Conservation (phyloP, 2,329 filamentous ascomycete species). For the Pseudofabraea citricarpa region DNA sequence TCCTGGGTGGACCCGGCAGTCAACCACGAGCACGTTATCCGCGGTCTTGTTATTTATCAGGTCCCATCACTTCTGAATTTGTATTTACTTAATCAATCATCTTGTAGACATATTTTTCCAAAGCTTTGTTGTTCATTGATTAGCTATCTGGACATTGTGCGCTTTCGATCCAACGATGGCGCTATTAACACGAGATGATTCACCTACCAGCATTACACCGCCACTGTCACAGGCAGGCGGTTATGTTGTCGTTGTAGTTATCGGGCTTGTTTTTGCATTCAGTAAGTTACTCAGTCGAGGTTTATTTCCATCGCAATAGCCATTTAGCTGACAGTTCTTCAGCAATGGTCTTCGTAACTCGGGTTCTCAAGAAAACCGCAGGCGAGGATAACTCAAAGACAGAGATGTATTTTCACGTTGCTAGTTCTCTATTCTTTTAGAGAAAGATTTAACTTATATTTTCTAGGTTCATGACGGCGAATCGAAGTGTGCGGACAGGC, state of each 20-base stretch:
- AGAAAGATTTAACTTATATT: not conserved
- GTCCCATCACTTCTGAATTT: too few relatives aligned
- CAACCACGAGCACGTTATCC: too few relatives aligned
- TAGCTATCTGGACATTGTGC: too few relatives aligned
- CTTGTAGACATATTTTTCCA: too few relatives aligned
- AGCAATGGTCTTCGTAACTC: constrained; percentile 43
- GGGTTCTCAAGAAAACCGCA: constrained; percentile 40
- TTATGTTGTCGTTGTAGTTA: constrained; percentile 36
- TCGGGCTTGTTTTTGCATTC: constrained; percentile 34
- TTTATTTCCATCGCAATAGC: constrained; percentile 2
- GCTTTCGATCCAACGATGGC: not conserved
- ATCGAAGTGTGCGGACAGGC: constrained; percentile 43
- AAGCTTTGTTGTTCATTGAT: too few relatives aligned
- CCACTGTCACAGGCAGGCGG: constrained; percentile 34
- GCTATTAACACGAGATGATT: not conserved
- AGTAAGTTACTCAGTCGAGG: constrained; percentile 18
- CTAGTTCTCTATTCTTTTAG: not conserved
- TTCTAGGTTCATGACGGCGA: constrained; percentile 45
- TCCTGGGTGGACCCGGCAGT: too few relatives aligned
- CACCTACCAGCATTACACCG: constrained; percentile 11
- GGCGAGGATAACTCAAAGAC: constrained; percentile 48
- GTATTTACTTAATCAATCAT: too few relatives aligned
- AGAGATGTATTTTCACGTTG: constrained; percentile 36
- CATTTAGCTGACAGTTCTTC: not conserved
- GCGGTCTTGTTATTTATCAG: too few relatives aligned